phyloP scores from a whole-genome alignment of 2,329 filamentous ascomycete genomes.

The Didymella pinodella region DNA sequence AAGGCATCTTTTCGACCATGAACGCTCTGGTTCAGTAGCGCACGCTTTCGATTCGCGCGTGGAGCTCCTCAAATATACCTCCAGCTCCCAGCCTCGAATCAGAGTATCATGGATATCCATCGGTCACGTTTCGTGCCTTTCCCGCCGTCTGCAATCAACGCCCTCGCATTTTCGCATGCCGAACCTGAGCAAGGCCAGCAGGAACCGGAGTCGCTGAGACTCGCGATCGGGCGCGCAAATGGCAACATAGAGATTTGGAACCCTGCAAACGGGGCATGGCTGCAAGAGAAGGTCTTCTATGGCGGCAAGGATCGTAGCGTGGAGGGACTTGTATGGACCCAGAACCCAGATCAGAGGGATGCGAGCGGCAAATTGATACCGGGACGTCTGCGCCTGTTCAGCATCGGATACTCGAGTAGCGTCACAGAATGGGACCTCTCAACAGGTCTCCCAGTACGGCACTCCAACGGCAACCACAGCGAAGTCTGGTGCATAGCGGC shows the following conservation, averaged over 20 bases:
- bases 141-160: conserved; percentile 90
- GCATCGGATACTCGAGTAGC: conserved; percentile 90
- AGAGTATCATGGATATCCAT: conserved; percentile 83
- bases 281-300: conserved; percentile 85
- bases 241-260: conserved; percentile 99
- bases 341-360: conserved; percentile 77
- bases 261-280: conserved; percentile 80
- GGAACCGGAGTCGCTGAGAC: conserved; percentile 69
- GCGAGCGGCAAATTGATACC: conserved; percentile 66
- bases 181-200: conserved; percentile 47
- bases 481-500: conserved; percentile 97
- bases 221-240: conserved; percentile 91
- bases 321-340: conserved; percentile 90
- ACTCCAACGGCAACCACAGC: conserved; percentile 90
- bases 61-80: conserved; percentile 10
- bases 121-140: conserved; percentile 95
- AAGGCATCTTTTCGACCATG: conserved; percentile 26
- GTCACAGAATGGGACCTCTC: conserved; percentile 95
- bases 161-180: conserved; percentile 87
- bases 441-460: conserved; percentile 76
- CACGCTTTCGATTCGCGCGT: conserved; percentile 24
- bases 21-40: conserved; percentile 30
- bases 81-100: not conserved
- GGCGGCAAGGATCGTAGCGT: conserved; percentile 87
- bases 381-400: conserved; percentile 87